These are phyloP conservation scores for Meira nashicola DNA, from an alignment of 1,284 basidiomycete species.

Conservation along the genomic window DNA sequence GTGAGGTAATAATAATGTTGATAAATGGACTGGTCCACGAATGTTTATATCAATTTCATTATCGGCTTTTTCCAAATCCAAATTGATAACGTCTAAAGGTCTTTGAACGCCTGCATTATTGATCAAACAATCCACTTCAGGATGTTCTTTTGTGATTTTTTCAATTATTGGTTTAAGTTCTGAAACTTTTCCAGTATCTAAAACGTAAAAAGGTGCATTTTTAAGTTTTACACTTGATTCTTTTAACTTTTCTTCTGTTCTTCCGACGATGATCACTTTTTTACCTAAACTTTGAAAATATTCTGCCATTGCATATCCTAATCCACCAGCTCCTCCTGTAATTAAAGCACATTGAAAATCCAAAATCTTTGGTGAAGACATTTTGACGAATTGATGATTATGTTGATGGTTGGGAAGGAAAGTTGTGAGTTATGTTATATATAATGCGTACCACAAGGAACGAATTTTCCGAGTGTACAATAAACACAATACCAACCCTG, in stretches of 20 bases:
- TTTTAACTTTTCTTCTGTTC: constrained; percentile 51
- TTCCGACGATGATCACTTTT: constrained; percentile 53
- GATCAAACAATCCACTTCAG: constrained; percentile 55
- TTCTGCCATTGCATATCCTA: constrained; percentile 52
- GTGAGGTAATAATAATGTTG: constrained; percentile 39
- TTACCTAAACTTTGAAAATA: constrained; percentile 51
- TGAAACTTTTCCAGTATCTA: constrained; percentile 51
- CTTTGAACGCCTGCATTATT: constrained; percentile 55
- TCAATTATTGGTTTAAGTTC: constrained; percentile 46
- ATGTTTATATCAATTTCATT: constrained; percentile 42
- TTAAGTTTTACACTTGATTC: constrained; percentile 47
- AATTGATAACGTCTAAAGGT: constrained; percentile 37
- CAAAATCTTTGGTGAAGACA: constrained; percentile 20
- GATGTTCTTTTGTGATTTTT: constrained; percentile 51
- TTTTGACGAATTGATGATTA: background rate
- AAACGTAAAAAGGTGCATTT: constrained; percentile 50
- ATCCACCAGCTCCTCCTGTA: constrained; percentile 41
- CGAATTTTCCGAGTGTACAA: no score
- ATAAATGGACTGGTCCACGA: constrained; percentile 41
- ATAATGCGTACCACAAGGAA: no score
- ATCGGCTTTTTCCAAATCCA: constrained; percentile 41
- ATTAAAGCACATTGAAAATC: constrained; percentile 46
- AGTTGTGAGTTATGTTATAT: no score
- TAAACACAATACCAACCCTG: no score
- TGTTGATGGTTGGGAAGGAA: no score